phyloP scores from a whole-genome alignment of 495 filamentous ascomycete genomes.

The Tuber indicum region DNA sequence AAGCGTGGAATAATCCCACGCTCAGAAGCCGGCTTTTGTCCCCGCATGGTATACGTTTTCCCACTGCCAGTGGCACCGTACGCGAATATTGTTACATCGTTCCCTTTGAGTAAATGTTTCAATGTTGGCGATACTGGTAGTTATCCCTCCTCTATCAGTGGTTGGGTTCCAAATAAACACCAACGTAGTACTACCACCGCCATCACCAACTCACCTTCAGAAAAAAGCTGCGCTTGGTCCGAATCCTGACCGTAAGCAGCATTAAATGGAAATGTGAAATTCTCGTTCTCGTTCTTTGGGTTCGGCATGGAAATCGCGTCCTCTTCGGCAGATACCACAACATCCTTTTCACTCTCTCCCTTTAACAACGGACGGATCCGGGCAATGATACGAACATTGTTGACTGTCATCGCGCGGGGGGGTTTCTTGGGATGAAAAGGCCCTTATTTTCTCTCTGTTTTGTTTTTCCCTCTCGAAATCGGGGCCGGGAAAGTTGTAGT shows the following conservation, averaged over 20 bases:
- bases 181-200: background rate
- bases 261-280: conserved; percentile 93
- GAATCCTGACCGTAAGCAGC: conserved; percentile 75
- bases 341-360: conserved; percentile 72
- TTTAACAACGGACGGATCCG: conserved; percentile 80
- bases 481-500: background rate
- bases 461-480: background rate
- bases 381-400: conserved; percentile 71
- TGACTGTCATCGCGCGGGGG: conserved; percentile 1
- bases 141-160: background rate
- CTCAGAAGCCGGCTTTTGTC: conserved; percentile 80
- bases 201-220: conserved; percentile 62
- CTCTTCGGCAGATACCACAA: conserved; percentile 67
- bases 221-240: conserved; percentile 79
- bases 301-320: conserved; percentile 85
- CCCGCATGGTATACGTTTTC: conserved; percentile 98
- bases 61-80: conserved; percentile 94
- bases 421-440: conserved; percentile 9
- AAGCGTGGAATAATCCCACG: conserved; percentile 86
- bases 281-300: conserved; percentile 83
- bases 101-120: conserved; percentile 87
- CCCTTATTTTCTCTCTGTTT: background rate
- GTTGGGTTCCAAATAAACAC: background rate
- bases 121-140: conserved; percentile 62
- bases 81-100: conserved; percentile 90